Evolutionary conservation across 164 flowering plant genomes (phyloP).

Genomic region (Magnolia changhungtana): DNA sequence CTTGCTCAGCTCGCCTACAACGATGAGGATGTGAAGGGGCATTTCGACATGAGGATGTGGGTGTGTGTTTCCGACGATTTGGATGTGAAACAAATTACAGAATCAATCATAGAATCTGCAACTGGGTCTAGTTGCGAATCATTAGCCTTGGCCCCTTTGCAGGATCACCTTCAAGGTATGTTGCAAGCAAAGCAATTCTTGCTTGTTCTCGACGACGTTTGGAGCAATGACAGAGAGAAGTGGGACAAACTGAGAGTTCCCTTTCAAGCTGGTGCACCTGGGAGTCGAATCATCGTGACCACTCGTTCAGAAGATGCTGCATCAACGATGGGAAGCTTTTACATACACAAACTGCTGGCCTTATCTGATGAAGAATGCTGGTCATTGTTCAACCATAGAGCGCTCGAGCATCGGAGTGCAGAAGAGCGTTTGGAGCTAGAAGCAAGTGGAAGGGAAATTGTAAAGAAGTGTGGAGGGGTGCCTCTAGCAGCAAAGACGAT

Average conservation of each 20-base stretch:
- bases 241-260: neutral
- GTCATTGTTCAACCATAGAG: neutral
- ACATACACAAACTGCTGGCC: neutral
- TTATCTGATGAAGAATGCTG: conserved; percentile 4
- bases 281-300: conserved; percentile 10
- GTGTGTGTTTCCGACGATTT: neutral
- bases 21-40: neutral
- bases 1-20: neutral
- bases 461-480: conserved; percentile 3
- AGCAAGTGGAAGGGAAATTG: conserved; percentile 1
- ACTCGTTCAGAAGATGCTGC: neutral
- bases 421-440: neutral
- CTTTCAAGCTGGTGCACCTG: neutral
- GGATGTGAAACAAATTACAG: neutral
- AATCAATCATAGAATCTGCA: neutral
- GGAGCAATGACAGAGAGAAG: neutral
- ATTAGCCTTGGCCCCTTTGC: neutral
- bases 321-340: neutral
- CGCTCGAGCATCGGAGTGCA: neutral
- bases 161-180: too few species aligned
- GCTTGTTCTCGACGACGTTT: neutral
- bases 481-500: neutral
- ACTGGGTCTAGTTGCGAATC: neutral
- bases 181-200: neutral
- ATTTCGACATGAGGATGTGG: neutral